A percentile compares a stretch with the other conserved stretches of the same genome.
Conservation (phyloP, 495 filamentous ascomycete genomes). For the Jackrogersella minutella region DNA sequence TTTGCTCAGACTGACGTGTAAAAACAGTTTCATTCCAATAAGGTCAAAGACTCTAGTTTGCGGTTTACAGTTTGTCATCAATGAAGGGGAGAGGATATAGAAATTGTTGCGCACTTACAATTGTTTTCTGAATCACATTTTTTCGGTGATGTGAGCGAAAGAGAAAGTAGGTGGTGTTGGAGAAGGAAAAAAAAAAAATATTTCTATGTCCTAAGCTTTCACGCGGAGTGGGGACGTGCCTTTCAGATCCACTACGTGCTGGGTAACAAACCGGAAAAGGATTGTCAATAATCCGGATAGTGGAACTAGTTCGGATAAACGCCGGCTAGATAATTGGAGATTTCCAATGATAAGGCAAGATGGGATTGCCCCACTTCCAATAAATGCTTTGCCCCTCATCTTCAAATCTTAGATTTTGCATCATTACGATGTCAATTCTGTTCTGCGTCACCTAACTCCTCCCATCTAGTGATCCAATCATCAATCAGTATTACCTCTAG, state of each 20-base stretch:
- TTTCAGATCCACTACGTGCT: neutral
- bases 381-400: constrained; percentile 27
- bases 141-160: constrained; percentile 5
- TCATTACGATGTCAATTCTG: constrained; percentile 31
- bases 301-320: constrained; percentile 5
- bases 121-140: neutral
- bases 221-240: constrained; percentile 22
- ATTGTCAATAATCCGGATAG: constrained; percentile 13
- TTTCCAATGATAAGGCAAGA: too few relatives aligned
- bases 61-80: constrained; percentile 80
- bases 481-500: constrained; percentile 12
- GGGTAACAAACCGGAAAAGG: constrained; percentile 23
- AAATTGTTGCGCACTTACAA: constrained; percentile 35
- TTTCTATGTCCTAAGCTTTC: constrained; percentile 28
- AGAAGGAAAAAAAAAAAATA: constrained; percentile 37
- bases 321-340: neutral
- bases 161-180: constrained; percentile 5
- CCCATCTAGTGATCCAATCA: constrained; percentile 15
- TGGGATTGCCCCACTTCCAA: constrained; percentile 9
- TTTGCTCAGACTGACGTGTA: constrained; percentile 98
- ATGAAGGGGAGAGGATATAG: constrained; percentile 29
- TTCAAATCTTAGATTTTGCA: too few relatives aligned
- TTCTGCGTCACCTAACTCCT: constrained; percentile 19
- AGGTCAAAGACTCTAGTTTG: constrained; percentile 99
- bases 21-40: constrained; percentile 92